A percentile compares a stretch with the other conserved stretches of the same genome.
Conservation (phyloP, 306 rosid species). For the Parietaria judaica region DNA sequence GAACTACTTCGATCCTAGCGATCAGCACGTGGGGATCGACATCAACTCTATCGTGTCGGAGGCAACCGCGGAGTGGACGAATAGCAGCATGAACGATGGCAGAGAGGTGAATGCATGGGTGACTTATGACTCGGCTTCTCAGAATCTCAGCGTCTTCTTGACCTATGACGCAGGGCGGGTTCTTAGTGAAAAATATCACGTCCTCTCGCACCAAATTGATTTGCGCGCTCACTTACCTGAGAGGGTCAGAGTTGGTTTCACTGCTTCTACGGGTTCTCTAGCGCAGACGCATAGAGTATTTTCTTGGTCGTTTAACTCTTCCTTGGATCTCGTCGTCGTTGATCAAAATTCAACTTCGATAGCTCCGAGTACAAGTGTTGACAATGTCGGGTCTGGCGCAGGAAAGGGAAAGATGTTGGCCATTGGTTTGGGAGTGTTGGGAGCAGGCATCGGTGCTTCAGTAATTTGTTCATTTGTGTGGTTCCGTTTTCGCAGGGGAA, state of each 20-base stretch:
- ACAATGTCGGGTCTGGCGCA: neutral
- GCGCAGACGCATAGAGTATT: neutral
- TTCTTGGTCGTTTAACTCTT: slow-evolving; percentile 18
- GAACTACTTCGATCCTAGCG: neutral
- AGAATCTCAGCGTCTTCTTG: neutral
- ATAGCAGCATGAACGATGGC: neutral
- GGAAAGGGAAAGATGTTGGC: neutral
- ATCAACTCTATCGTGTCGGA: neutral
- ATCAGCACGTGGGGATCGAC: slow-evolving; percentile 19
- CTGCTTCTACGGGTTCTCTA: neutral
- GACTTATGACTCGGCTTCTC: slow-evolving; percentile 7
- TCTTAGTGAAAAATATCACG: neutral
- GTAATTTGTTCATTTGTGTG: neutral
- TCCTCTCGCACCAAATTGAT: neutral
- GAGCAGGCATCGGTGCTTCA: neutral
- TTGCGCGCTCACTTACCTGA: slow-evolving; percentile 7
- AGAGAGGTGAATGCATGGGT: neutral
- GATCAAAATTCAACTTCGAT: neutral
- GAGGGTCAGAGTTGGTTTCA: slow-evolving; percentile 11
- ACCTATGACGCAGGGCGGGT: neutral
- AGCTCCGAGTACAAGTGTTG: neutral
- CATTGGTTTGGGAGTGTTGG: slow-evolving; percentile 3
- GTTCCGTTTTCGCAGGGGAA: slow-evolving; percentile 1
- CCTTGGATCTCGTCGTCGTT: neutral
- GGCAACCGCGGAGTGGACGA: neutral